Percentiles rank a stretch among this genome's conserved stretches.
Evolutionary conservation across 1,284 basidiomycete species (phyloP).

Genomic region (Grifola frondosa): DNA sequence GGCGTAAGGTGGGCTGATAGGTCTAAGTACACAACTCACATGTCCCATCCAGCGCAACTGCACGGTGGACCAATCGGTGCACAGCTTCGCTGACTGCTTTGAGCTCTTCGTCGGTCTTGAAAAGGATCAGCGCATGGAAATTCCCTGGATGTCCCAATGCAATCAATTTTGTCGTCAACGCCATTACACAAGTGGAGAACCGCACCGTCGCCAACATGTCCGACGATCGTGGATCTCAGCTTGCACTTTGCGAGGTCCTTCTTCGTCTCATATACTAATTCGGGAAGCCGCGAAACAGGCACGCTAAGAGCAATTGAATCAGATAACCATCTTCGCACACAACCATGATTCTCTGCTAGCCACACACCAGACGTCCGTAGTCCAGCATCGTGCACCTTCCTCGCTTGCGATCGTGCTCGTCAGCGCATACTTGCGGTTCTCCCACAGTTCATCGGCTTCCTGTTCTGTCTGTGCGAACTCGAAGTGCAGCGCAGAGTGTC

Average conservation of each 20-base stretch:
- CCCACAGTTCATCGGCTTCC: conserved; percentile 84
- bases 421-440: conserved; percentile 83
- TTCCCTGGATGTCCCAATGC: too few relatives aligned
- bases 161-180: conserved; percentile 20
- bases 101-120: conserved; percentile 61
- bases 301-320: conserved; percentile 45
- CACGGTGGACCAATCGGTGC: conserved; percentile 66
- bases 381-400: conserved; percentile 74
- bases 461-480: conserved; percentile 76
- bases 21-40: conserved; percentile 42
- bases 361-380: conserved; percentile 81
- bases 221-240: conserved; percentile 72
- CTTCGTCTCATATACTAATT: conserved; percentile 73
- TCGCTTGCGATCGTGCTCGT: conserved; percentile 65
- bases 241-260: conserved; percentile 66
- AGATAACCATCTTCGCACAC: background rate
- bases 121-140: conserved; percentile 72
- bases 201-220: conserved; percentile 85
- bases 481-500: conserved; percentile 69
- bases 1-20: background rate
- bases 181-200: conserved; percentile 23
- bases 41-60: conserved; percentile 70
- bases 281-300: conserved; percentile 70
- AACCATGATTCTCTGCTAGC: background rate
- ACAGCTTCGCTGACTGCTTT: conserved; percentile 56